These are phyloP conservation scores for Oehlia diaphana DNA, from an alignment of 192 early-diverging fungal species.

Conservation along the genomic window DNA sequence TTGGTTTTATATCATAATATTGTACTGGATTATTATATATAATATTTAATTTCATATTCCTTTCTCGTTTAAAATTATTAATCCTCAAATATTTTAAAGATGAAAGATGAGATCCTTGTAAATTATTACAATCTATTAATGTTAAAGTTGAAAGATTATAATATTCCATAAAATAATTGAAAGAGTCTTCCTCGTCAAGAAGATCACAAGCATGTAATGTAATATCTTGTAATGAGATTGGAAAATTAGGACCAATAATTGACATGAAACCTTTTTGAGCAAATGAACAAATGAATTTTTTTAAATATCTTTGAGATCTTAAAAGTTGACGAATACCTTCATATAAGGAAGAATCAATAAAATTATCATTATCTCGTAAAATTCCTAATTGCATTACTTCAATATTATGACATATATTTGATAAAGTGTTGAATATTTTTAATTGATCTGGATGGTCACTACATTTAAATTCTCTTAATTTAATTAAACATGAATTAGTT, in stretches of 20 bases:
- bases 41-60: not conserved
- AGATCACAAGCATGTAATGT: not conserved
- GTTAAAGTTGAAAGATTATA: not conserved
- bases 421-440: not conserved
- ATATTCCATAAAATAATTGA: not conserved
- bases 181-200: not conserved
- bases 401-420: not conserved
- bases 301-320: not conserved
- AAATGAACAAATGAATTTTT: not conserved
- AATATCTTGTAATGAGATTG: not conserved
- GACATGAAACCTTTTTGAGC: not conserved
- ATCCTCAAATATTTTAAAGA: not conserved
- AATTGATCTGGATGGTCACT: not conserved
- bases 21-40: not conserved
- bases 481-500: not conserved
- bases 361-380: not conserved
- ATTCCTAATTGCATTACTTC: not conserved
- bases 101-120: not conserved
- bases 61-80: too few species aligned
- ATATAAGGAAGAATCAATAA: not conserved
- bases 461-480: not conserved
- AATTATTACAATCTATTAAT: not conserved
- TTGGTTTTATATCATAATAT: not conserved
- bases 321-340: not conserved
- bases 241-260: not conserved